These are phyloP conservation scores for Sclerotinia minor DNA, from an alignment of 2,329 filamentous ascomycete genomes.

Conservation along the genomic window DNA sequence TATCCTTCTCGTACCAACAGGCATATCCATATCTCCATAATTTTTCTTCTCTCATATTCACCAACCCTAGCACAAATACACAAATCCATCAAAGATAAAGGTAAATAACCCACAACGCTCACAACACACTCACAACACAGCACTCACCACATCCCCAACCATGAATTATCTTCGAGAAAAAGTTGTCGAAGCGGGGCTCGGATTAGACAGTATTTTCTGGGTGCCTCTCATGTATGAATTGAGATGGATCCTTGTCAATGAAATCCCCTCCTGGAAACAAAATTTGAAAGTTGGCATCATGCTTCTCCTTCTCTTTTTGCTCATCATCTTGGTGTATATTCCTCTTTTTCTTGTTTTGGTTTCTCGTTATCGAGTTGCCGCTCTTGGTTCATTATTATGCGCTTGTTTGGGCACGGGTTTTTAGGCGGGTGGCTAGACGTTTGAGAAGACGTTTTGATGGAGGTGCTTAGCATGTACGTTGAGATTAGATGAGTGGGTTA, in stretches of 20 bases:
- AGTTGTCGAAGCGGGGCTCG: rapidly evolving
- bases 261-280: too few relatives aligned
- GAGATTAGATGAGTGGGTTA: too few relatives aligned
- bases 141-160: too few relatives aligned
- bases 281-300: neutral
- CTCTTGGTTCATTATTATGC: neutral
- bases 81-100: neutral
- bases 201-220: too few relatives aligned
- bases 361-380: too few relatives aligned
- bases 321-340: neutral
- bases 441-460: neutral
- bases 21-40: too few relatives aligned
- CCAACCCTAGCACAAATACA: neutral
- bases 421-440: neutral
- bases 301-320: neutral
- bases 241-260: too few relatives aligned
- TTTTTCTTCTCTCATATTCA: neutral
- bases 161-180: too few relatives aligned
- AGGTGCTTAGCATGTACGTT: neutral
- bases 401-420: neutral
- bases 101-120: too few relatives aligned
- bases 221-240: too few relatives aligned
- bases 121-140: too few relatives aligned
- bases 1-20: too few relatives aligned
- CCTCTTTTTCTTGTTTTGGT: neutral